phyloP scores from a whole-genome alignment of 2,329 filamentous ascomycete genomes.

The Claviceps digitariae region DNA sequence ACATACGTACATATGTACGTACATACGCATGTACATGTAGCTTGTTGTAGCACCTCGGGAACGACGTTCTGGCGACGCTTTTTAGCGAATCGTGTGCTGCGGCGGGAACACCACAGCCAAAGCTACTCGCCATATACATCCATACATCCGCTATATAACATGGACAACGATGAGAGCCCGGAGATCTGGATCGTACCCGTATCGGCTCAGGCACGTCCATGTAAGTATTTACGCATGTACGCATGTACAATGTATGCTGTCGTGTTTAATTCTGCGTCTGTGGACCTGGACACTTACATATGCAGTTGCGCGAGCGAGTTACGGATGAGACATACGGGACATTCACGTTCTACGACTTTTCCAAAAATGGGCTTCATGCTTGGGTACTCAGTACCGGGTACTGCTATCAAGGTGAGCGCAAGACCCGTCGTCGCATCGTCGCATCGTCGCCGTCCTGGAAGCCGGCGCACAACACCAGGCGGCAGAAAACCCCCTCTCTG shows the following conservation, averaged over 20 bases:
- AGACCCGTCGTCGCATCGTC: not conserved
- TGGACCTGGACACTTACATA: no score
- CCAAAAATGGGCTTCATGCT: no score
- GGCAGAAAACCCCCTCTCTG: not conserved
- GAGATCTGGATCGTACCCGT: slow-evolving; percentile 5
- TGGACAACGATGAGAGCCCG: not conserved
- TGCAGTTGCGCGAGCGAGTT: no score
- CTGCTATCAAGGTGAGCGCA: not conserved
- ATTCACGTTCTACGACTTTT: not conserved
- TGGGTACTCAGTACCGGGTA: not conserved
- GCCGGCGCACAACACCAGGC: not conserved
- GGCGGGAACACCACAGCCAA: not conserved
- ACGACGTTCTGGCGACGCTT: not conserved
- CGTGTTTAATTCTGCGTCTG: not conserved
- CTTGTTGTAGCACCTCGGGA: not conserved
- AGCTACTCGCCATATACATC: not conserved
- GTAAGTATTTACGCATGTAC: no score
- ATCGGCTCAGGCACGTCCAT: not conserved
- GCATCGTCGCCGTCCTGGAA: not conserved
- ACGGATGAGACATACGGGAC: not conserved
- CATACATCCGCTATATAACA: no score
- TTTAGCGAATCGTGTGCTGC: not conserved
- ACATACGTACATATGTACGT: no score
- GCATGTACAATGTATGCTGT: not conserved
- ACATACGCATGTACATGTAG: no score